phyloP scores from a whole-genome alignment of 2,329 filamentous ascomycete species.

The Scleromitrula shiraiana region DNA sequence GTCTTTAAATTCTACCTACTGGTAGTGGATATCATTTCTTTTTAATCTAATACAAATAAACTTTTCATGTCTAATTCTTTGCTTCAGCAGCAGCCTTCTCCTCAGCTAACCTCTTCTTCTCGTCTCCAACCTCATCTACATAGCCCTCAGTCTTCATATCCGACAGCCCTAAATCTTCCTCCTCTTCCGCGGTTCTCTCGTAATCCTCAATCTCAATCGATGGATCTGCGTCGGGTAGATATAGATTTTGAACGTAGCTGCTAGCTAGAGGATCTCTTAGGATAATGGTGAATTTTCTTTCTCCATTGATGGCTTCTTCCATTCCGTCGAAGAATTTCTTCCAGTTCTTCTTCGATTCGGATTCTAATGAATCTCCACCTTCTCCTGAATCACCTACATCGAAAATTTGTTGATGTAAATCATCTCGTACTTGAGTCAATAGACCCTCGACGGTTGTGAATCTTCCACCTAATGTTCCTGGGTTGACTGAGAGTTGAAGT shows the following conservation, averaged over 20 bases:
- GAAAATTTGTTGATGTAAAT: constrained; percentile 83
- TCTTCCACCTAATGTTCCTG: constrained; percentile 86
- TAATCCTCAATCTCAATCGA: constrained; percentile 80
- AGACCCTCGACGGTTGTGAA: constrained; percentile 97
- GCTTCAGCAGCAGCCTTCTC: constrained; percentile 12
- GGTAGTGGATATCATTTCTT: neutral
- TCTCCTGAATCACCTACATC: constrained; percentile 50
- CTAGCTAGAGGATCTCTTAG: constrained; percentile 83
- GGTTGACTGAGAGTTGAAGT: constrained; percentile 78
- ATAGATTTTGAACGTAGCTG: constrained; percentile 88
- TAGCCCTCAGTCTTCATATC: constrained; percentile 95
- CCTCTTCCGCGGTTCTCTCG: constrained; percentile 79
- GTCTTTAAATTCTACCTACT: no score
- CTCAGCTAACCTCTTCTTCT: constrained; percentile 21
- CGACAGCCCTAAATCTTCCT: constrained; percentile 81
- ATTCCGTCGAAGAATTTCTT: constrained; percentile 70
- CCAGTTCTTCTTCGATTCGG: constrained; percentile 65
- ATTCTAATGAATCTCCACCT: constrained; percentile 72
- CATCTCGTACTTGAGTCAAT: constrained; percentile 83
- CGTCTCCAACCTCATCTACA: constrained; percentile 24
- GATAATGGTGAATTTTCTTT: constrained; percentile 72
- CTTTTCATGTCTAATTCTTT: constrained; percentile 8
- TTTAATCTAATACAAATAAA: neutral
- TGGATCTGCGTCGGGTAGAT: constrained; percentile 66
- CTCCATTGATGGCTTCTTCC: constrained; percentile 69